A percentile compares a stretch with the other conserved stretches of the same genome.
Evolutionary conservation across 2,329 filamentous ascomycete species (phyloP).

Genomic region (Ascochyta lentis): DNA sequence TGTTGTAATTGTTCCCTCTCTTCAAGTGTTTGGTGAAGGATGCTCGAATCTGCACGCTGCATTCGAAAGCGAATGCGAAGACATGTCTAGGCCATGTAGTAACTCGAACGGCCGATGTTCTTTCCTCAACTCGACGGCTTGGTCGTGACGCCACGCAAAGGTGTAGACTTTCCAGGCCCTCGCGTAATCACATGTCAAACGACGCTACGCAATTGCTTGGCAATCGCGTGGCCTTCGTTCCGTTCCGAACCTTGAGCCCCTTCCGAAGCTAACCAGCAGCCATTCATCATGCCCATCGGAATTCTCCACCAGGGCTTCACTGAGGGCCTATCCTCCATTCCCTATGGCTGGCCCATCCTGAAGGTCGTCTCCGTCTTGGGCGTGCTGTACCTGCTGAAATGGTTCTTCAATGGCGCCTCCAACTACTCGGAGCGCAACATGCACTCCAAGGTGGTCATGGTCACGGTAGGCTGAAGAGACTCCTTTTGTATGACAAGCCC

Average conservation of each 20-base stretch:
- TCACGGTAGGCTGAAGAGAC: slow-evolving; percentile 68
- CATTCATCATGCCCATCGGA: slow-evolving; percentile 64
- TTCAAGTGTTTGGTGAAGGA: neutral
- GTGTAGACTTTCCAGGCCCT: neutral
- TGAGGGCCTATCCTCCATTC: slow-evolving; percentile 62
- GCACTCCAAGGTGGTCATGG: slow-evolving; percentile 91
- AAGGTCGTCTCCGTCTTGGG: slow-evolving; percentile 60
- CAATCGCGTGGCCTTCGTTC: slow-evolving; percentile 29
- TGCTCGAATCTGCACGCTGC: neutral
- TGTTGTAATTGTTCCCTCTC: neutral
- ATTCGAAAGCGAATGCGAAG: neutral
- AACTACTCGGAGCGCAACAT: slow-evolving; percentile 82
- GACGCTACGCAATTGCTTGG: slow-evolving; percentile 39
- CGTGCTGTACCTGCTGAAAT: slow-evolving; percentile 68
- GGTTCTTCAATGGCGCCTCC: slow-evolving; percentile 75
- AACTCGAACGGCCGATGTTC: neutral
- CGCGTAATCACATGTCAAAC: slow-evolving; percentile 38
- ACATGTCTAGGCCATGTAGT: neutral
- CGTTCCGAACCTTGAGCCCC: slow-evolving; percentile 34
- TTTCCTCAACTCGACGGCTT: neutral
- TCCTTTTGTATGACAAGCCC: neutral
- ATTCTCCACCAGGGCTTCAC: slow-evolving; percentile 61
- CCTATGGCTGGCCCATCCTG: slow-evolving; percentile 60
- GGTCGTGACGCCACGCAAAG: neutral
- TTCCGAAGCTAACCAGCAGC: slow-evolving; percentile 26